A percentile compares a stretch with the other conserved stretches of the same genome.
Conservation (phyloP, 257 asterid species). For the Gentiana straminea region DNA sequence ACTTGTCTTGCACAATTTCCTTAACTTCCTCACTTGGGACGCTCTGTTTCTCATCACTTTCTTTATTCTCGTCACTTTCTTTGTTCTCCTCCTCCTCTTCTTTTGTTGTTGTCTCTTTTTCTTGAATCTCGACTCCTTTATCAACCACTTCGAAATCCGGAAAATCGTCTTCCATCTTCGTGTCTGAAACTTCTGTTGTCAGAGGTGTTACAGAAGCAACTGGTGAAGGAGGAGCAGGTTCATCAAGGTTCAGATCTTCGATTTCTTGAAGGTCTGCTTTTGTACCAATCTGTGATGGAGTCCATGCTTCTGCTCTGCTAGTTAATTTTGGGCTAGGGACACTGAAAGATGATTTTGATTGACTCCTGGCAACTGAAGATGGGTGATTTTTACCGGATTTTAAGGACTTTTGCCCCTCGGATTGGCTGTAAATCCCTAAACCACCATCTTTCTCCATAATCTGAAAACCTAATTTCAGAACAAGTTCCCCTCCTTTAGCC, state of each 20-base stretch:
- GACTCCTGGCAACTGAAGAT: constrained; percentile 51
- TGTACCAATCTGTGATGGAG: constrained; percentile 47
- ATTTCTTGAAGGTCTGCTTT: constrained; percentile 39
- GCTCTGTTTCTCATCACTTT: constrained; percentile 43
- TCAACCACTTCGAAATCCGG: constrained; percentile 84
- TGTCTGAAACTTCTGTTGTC: constrained; percentile 23
- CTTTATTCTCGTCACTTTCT: constrained; percentile 29
- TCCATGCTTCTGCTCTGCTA: constrained; percentile 44
- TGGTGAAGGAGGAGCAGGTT: constrained; percentile 27
- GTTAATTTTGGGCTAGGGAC: constrained; percentile 62
- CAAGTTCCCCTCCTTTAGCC: constrained; percentile 86
- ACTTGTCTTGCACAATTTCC: constrained; percentile 67
- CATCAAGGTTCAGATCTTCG: constrained; percentile 78
- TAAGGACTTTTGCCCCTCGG: constrained; percentile 39
- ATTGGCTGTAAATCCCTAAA: constrained; percentile 51
- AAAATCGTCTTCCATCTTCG: constrained; percentile 44
- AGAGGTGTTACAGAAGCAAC: constrained; percentile 10
- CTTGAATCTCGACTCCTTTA: constrained; percentile 69
- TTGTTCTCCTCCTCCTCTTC: too few relatives aligned
- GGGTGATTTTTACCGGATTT: constrained; percentile 17
- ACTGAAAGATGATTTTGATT: constrained; percentile 70
- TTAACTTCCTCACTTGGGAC: constrained; percentile 70
- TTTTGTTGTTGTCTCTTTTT: constrained; percentile 12
- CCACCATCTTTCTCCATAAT: constrained; percentile 99
- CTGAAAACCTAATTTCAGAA: constrained; percentile 79